Percentiles rank a stretch among this genome's conserved stretches.
Conservation (phyloP, 495 filamentous ascomycete genomes). For the Neurospora discreta region DNA sequence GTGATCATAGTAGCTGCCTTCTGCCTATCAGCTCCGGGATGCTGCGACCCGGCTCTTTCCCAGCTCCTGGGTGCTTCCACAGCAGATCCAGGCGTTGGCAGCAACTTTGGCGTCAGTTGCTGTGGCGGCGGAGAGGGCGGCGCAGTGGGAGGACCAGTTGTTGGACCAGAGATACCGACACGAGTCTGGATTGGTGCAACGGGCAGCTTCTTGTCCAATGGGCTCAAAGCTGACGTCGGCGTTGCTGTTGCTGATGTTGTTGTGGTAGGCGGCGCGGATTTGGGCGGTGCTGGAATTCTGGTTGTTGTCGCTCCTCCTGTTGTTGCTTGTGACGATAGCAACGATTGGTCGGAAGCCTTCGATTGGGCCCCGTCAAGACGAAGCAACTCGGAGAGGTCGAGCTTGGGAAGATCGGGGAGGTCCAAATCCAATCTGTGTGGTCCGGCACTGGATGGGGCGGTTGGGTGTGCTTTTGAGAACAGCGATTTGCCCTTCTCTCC, state of each 20-base stretch:
- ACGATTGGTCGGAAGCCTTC: background rate
- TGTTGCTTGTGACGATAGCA: background rate
- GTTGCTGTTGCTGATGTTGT: background rate
- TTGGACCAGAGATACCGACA: background rate
- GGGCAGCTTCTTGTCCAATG: background rate
- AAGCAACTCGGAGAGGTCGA: background rate
- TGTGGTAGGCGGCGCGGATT: background rate
- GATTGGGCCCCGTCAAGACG: background rate
- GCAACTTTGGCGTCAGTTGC: background rate
- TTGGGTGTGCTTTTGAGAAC: constrained; percentile 26
- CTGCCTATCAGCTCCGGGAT: background rate
- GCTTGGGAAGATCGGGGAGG: background rate
- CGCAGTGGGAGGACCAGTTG: background rate
- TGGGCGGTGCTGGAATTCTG: background rate
- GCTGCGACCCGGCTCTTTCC: background rate
- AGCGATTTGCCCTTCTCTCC: constrained; percentile 19
- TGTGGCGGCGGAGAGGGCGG: background rate
- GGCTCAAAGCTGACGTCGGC: background rate
- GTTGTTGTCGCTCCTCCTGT: background rate
- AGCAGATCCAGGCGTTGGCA: background rate
- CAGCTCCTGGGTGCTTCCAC: background rate
- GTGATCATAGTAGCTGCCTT: background rate
- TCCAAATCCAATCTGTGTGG: background rate
- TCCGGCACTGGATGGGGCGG: constrained; percentile 12
- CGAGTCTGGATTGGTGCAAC: background rate